A percentile compares a stretch with the other conserved stretches of the same genome.
Evolutionary conservation across 2,329 filamentous ascomycete genomes (phyloP).

Genomic region (Tothia fuscella): DNA sequence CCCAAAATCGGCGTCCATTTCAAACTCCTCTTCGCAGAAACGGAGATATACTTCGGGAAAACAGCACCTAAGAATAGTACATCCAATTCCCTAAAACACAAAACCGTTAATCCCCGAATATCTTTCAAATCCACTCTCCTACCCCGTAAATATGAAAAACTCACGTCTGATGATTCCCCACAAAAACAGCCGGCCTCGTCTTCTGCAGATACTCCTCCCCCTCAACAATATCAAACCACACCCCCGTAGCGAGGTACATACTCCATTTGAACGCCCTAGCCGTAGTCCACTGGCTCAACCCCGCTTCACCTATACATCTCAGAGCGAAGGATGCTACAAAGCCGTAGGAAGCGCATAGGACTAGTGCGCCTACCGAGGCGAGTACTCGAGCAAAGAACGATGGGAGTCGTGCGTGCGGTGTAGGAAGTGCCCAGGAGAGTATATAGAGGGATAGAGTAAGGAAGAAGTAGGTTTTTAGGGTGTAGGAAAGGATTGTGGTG

Average conservation of each 20-base stretch:
- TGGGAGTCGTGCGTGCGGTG: not conserved
- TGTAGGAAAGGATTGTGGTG: constrained; percentile 1
- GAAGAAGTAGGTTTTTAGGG: constrained; percentile 3
- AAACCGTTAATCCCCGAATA: constrained; percentile 5
- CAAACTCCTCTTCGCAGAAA: constrained; percentile 83
- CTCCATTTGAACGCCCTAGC: constrained; percentile 67
- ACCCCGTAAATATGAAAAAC: constrained; percentile 13
- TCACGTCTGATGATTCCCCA: constrained; percentile 84
- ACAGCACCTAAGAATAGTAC: constrained; percentile 80
- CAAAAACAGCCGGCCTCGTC: constrained; percentile 71
- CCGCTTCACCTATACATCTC: constrained; percentile 38
- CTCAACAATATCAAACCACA: constrained; percentile 64
- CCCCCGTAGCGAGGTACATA: constrained; percentile 64
- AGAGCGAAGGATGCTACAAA: constrained; percentile 1
- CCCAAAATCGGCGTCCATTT: constrained; percentile 73
- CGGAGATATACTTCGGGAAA: constrained; percentile 83
- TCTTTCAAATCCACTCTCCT: not conserved
- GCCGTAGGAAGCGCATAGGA: constrained; percentile 8
- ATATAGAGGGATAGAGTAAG: constrained; percentile 2
- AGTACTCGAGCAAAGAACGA: constrained; percentile 11
- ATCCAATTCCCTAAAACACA: constrained; percentile 58
- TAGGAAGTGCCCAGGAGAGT: constrained; percentile 1
- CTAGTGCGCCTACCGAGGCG: constrained; percentile 5
- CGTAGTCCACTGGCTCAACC: constrained; percentile 74
- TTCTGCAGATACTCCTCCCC: constrained; percentile 11